phyloP scores from a whole-genome alignment of 2,329 filamentous ascomycete species.

The Cercospora sp. region DNA sequence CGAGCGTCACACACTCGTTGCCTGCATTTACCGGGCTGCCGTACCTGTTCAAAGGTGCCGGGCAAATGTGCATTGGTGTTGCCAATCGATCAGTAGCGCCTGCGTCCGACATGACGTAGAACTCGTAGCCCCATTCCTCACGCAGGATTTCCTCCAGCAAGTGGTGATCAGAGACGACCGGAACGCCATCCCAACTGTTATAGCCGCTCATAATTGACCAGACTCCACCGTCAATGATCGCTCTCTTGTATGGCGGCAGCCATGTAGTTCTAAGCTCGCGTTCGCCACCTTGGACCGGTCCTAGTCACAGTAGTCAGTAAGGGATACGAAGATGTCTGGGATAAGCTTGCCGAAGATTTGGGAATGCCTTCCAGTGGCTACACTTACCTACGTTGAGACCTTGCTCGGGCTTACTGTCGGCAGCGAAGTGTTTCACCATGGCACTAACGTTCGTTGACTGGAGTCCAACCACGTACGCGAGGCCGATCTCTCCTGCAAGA shows the following conservation, averaged over 20 bases:
- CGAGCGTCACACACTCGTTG: slow-evolving; percentile 63
- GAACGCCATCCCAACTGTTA: slow-evolving; percentile 65
- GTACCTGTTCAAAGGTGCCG: slow-evolving; percentile 38
- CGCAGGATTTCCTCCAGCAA: slow-evolving; percentile 68
- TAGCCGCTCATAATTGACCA: slow-evolving; percentile 73
- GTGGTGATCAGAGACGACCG: slow-evolving; percentile 60
- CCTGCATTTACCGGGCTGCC: slow-evolving; percentile 56
- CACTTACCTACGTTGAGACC: slow-evolving; percentile 62
- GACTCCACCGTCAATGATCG: slow-evolving; percentile 69
- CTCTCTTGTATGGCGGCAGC: slow-evolving; percentile 63
- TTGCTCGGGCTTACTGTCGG: slow-evolving; percentile 68
- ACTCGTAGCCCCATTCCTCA: slow-evolving; percentile 71
- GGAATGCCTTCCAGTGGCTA: not conserved
- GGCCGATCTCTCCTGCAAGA: slow-evolving; percentile 67
- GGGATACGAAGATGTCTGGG: not conserved
- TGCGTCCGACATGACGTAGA: slow-evolving; percentile 66
- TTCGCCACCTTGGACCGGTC: slow-evolving; percentile 58
- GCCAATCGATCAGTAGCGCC: slow-evolving; percentile 70
- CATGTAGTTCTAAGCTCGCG: slow-evolving; percentile 57
- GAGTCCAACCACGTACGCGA: slow-evolving; percentile 60
- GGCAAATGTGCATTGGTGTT: slow-evolving; percentile 64
- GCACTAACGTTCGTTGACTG: slow-evolving; percentile 66
- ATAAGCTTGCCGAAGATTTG: not conserved
- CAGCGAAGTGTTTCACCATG: slow-evolving; percentile 75
- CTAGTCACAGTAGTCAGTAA: slow-evolving; percentile 33